Percentiles rank a stretch among this genome's conserved stretches.
These are phyloP conservation scores for Trichoderma atroviride DNA, from an alignment of 2,329 filamentous ascomycete genomes.

Conservation along the genomic window DNA sequence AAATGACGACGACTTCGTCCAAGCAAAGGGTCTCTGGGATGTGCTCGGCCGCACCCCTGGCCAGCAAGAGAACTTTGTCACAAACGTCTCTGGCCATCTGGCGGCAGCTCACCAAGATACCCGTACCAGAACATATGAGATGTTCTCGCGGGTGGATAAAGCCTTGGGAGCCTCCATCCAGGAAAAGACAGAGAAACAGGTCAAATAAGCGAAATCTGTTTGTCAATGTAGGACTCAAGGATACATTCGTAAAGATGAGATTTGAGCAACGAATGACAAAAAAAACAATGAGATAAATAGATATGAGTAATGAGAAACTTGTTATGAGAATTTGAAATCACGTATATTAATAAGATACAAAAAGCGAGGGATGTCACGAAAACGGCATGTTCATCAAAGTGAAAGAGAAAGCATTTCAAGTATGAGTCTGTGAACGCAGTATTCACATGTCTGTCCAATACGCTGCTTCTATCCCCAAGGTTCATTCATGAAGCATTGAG, in stretches of 20 bases:
- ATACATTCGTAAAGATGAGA: not conserved
- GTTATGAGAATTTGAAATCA: not conserved
- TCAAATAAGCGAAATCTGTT: slow-evolving; percentile 25
- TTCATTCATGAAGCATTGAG: not conserved
- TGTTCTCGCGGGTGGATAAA: slow-evolving; percentile 60
- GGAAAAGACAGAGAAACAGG: slow-evolving; percentile 54
- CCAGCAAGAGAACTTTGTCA: slow-evolving; percentile 64
- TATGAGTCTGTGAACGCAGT: not conserved
- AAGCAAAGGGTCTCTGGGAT: slow-evolving; percentile 53
- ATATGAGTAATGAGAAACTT: not conserved
- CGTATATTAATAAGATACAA: not conserved
- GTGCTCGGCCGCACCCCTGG: slow-evolving; percentile 52
- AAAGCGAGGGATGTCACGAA: not conserved
- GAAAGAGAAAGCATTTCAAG: not conserved
- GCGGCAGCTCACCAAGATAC: slow-evolving; percentile 56
- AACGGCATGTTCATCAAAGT: not conserved
- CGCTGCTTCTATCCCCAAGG: not conserved
- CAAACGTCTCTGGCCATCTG: slow-evolving; percentile 62
- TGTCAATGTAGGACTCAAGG: not conserved
- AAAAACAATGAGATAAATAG: not conserved
- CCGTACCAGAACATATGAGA: slow-evolving; percentile 60
- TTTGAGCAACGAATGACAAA: not conserved
- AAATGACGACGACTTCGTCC: slow-evolving; percentile 53
- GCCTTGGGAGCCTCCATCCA: slow-evolving; percentile 56
- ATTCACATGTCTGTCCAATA: not conserved